A percentile compares a stretch with the other conserved stretches of the same genome.
Evolutionary conservation across 441 rosid genomes (phyloP).

Genomic region (Biscutella auriculata): DNA sequence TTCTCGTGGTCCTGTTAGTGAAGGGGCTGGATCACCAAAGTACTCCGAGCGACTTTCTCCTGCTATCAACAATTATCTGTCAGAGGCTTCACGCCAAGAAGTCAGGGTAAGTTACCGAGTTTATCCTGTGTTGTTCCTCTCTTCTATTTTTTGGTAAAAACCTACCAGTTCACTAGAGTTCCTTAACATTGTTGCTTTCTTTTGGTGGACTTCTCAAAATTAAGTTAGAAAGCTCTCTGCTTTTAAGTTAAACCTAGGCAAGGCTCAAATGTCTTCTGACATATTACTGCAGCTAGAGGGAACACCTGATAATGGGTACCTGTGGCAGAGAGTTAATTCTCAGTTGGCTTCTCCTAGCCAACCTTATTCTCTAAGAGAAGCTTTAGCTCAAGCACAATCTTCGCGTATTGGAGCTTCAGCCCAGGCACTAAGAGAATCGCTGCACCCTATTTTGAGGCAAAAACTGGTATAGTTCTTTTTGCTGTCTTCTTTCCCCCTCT

Average conservation of each 20-base stretch:
- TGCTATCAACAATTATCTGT: slow-evolving; percentile 78
- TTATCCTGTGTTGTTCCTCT: slow-evolving; percentile 2
- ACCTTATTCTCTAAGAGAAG: slow-evolving; percentile 97
- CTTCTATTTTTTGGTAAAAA: not conserved
- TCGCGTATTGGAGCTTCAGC: slow-evolving; percentile 99
- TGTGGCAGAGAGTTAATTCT: slow-evolving; percentile 97
- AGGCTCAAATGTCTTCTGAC: slow-evolving; percentile 11
- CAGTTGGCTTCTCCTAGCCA: slow-evolving; percentile 98
- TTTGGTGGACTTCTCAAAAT: not conserved
- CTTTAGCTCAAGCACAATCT: slow-evolving; percentile 97
- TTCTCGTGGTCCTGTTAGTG: slow-evolving; percentile 80
- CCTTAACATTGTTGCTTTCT: not conserved
- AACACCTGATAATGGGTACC: slow-evolving; percentile 87
- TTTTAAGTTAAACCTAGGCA: not conserved
- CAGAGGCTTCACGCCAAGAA: slow-evolving; percentile 99
- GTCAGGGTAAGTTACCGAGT: slow-evolving; percentile 57
- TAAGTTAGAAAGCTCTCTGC: not conserved
- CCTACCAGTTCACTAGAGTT: slow-evolving; percentile 1
- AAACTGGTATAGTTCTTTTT: slow-evolving; percentile 55
- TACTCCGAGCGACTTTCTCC: slow-evolving; percentile 98
- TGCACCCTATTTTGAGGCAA: slow-evolving; percentile 94
- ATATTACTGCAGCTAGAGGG: slow-evolving; percentile 64
- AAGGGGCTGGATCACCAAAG: slow-evolving; percentile 86
- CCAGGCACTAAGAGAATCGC: slow-evolving; percentile 93
- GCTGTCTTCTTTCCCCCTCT: slow-evolving; percentile 4